phyloP scores from a whole-genome alignment of 2,329 filamentous ascomycete genomes.

The Aspergillus sp. region DNA sequence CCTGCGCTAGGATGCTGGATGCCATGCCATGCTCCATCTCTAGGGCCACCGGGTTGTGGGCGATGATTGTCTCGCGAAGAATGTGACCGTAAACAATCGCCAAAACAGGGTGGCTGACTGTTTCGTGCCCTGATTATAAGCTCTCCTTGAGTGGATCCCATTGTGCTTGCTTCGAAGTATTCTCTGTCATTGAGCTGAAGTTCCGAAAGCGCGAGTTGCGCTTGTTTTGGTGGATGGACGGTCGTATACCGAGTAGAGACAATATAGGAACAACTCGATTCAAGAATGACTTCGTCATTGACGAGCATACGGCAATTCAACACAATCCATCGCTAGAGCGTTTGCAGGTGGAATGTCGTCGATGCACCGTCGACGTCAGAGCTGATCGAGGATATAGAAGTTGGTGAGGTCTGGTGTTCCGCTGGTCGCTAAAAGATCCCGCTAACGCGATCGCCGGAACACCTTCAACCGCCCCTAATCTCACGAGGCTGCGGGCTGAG shows the following conservation, averaged over 20 bases:
- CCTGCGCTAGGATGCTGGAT: neutral
- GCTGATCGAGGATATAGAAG: neutral
- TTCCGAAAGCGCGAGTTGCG: neutral
- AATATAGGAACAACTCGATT: neutral
- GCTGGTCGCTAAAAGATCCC: neutral
- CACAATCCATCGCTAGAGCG: neutral
- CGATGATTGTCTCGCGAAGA: conserved; percentile 1
- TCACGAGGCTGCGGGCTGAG: neutral
- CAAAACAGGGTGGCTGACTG: neutral
- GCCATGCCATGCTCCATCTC: conserved; percentile 5
- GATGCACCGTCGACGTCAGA: neutral
- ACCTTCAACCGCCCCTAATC: neutral
- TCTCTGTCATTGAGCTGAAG: neutral
- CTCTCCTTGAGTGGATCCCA: neutral
- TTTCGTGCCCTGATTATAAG: neutral
- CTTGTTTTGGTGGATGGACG: neutral
- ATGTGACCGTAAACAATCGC: conserved; percentile 8
- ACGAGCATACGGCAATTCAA: neutral
- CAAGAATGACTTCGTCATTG: neutral
- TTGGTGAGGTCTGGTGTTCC: neutral
- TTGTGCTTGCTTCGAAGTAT: neutral
- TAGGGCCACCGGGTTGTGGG: neutral
- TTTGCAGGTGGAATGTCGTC: neutral
- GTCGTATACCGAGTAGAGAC: neutral
- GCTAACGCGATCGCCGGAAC: neutral